A percentile compares a stretch with the other conserved stretches of the same genome.
These are phyloP conservation scores for Rhinocladiella mackenziei DNA, from an alignment of 2,329 filamentous ascomycete genomes.

Conservation along the genomic window DNA sequence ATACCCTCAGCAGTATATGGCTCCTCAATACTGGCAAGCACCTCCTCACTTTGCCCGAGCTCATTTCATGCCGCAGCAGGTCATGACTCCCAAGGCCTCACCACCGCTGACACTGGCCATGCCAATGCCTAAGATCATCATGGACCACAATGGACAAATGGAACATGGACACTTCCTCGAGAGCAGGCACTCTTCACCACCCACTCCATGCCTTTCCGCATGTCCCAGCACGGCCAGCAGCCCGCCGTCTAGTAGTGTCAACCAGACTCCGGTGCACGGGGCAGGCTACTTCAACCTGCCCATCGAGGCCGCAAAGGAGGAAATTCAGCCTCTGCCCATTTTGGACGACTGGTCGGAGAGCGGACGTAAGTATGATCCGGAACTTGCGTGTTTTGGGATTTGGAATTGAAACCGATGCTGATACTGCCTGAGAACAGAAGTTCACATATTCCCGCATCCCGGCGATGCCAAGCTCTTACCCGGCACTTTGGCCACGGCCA, in stretches of 20 bases:
- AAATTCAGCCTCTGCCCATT: slow-evolving; percentile 24
- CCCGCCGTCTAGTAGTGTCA: slow-evolving; percentile 65
- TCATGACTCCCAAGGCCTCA: slow-evolving; percentile 69
- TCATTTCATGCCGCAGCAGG: slow-evolving; percentile 38
- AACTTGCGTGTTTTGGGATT: too few relatives aligned
- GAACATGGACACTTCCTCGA: slow-evolving; percentile 28
- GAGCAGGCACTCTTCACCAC: slow-evolving; percentile 62
- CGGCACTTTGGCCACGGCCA: slow-evolving; percentile 15
- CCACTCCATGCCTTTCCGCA: slow-evolving; percentile 81
- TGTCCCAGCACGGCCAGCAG: slow-evolving; percentile 82
- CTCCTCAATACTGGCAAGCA: slow-evolving; percentile 36
- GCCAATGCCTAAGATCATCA: slow-evolving; percentile 51
- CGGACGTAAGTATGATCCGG: slow-evolving; percentile 27
- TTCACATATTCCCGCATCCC: slow-evolving; percentile 30
- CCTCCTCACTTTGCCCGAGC: slow-evolving; percentile 49
- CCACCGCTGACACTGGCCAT: slow-evolving; percentile 71
- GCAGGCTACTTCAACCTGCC: slow-evolving; percentile 30
- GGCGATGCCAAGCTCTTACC: slow-evolving; percentile 30
- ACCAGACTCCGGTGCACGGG: slow-evolving; percentile 27
- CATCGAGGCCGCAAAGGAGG: slow-evolving; percentile 27
- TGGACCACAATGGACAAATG: slow-evolving; percentile 27
- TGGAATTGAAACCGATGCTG: slow-evolving; percentile 6
- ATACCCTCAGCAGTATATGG: slow-evolving; percentile 37
- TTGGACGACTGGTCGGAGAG: slow-evolving; percentile 27
- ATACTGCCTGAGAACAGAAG: slow-evolving; percentile 20